phyloP scores from a whole-genome alignment of 768 basidiomycete genomes.

The Hortiboletus flavorubellus region DNA sequence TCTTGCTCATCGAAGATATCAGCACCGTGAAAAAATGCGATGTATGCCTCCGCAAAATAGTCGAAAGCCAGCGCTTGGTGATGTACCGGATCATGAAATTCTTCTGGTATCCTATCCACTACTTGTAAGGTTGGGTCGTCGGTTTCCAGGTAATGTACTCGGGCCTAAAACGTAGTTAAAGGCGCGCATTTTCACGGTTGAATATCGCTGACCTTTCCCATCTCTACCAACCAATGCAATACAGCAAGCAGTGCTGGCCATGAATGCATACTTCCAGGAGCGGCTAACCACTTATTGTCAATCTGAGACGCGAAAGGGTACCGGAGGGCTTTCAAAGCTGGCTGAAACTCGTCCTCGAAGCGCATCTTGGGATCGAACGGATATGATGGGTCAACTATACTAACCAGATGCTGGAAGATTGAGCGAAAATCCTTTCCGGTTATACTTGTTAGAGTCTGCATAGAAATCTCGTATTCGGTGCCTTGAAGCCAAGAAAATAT shows the following conservation, averaged over 20 bases:
- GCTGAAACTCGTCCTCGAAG: constrained; percentile 81
- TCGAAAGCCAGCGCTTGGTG: constrained; percentile 77
- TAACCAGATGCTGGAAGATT: constrained; percentile 78
- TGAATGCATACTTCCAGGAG: constrained; percentile 86
- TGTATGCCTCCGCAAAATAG: constrained; percentile 66
- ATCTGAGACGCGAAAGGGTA: constrained; percentile 82
- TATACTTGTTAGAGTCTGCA: constrained; percentile 69
- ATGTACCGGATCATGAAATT: constrained; percentile 71
- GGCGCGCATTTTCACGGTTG: not conserved
- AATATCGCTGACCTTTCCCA: constrained; percentile 64
- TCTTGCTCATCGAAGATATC: constrained; percentile 73
- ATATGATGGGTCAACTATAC: constrained; percentile 67
- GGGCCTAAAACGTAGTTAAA: constrained; percentile 22
- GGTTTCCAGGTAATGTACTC: constrained; percentile 51
- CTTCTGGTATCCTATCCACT: constrained; percentile 58
- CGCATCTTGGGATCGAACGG: constrained; percentile 51
- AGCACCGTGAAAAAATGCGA: constrained; percentile 59
- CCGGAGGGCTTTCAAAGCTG: constrained; percentile 65
- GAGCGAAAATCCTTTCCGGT: constrained; percentile 83
- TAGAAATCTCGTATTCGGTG: constrained; percentile 63
- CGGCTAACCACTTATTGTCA: constrained; percentile 82
- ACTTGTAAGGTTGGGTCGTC: constrained; percentile 68
- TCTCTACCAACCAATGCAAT: constrained; percentile 87
- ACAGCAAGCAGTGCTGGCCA: constrained; percentile 89
- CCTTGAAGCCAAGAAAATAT: constrained; percentile 66